Percentiles rank a stretch among this genome's conserved stretches.
Evolutionary conservation across 2,329 filamentous ascomycete genomes (phyloP).

Genomic region (Fusarium heterosporum): DNA sequence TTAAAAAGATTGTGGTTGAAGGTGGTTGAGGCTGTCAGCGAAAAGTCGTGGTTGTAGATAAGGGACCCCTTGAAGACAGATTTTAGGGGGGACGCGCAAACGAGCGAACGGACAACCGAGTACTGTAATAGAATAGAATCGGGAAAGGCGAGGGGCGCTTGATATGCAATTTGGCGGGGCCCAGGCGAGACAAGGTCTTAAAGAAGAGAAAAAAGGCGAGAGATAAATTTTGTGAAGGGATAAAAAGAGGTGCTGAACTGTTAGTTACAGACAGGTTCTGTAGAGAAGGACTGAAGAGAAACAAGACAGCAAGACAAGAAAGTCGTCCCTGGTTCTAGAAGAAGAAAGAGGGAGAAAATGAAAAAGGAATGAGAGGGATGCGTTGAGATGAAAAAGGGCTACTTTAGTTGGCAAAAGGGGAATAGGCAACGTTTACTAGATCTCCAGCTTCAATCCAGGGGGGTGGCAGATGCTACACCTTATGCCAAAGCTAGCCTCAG

Average conservation of each 20-base stretch:
- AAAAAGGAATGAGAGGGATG: slow-evolving; percentile 23
- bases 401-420: slow-evolving; percentile 37
- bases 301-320: slow-evolving; percentile 33
- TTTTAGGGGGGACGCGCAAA: slow-evolving; percentile 54
- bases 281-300: slow-evolving; percentile 42
- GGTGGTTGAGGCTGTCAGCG: slow-evolving; percentile 34
- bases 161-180: slow-evolving; percentile 54
- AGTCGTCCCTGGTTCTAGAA: slow-evolving; percentile 38
- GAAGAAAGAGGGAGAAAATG: slow-evolving; percentile 24
- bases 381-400: slow-evolving; percentile 27
- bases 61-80: slow-evolving; percentile 47
- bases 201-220: slow-evolving; percentile 49
- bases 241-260: slow-evolving; percentile 15
- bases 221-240: slow-evolving; percentile 37
- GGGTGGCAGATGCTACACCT: slow-evolving; percentile 23
- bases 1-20: slow-evolving; percentile 36
- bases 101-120: slow-evolving; percentile 55
- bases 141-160: slow-evolving; percentile 46
- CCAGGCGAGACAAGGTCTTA: slow-evolving; percentile 41
- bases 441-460: slow-evolving; percentile 33
- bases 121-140: slow-evolving; percentile 47
- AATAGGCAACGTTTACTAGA: slow-evolving; percentile 31
- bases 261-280: neutral
- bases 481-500: slow-evolving; percentile 12
- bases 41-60: slow-evolving; percentile 41